Evolutionary conservation across 139 green algal genomes (phyloP).

Genomic region (Mesotaenium endlicherianum): DNA sequence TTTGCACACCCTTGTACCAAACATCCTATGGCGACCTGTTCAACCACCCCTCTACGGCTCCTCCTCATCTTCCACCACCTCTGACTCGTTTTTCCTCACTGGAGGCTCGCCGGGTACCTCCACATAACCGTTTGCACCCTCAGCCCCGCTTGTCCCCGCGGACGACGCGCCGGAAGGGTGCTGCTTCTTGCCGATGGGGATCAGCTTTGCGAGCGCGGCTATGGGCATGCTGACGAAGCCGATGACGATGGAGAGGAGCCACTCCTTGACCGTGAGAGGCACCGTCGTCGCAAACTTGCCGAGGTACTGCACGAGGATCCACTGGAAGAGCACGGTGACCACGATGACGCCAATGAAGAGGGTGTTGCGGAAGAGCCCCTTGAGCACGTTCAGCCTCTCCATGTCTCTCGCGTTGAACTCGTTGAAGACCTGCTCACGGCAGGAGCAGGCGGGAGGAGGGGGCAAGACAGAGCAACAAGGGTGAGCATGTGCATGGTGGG

Average conservation of each 20-base stretch:
- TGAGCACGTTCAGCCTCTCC: conserved; percentile 44
- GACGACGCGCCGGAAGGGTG: too few relatives aligned
- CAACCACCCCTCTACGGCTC: too few relatives aligned
- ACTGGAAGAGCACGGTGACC: conserved; percentile 45
- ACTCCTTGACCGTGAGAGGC: conserved; percentile 1
- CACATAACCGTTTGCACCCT: too few relatives aligned
- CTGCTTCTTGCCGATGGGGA: neutral
- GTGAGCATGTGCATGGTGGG: too few relatives aligned
- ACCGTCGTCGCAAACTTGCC: conserved; percentile 25
- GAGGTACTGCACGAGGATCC: conserved; percentile 37
- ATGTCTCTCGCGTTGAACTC: conserved; percentile 79
- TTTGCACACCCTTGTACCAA: too few relatives aligned
- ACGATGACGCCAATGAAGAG: conserved; percentile 49
- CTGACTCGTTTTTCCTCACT: too few relatives aligned
- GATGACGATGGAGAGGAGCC: neutral
- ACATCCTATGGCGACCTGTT: too few relatives aligned
- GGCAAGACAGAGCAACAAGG: neutral
- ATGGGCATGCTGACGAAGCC: conserved; percentile 12
- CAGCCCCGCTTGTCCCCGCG: too few relatives aligned
- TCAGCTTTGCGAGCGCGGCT: conserved; percentile 13
- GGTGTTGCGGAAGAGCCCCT: conserved; percentile 43
- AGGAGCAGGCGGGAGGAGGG: neutral
- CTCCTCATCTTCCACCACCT: too few relatives aligned
- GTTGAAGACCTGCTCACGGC: conserved; percentile 72
- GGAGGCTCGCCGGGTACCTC: too few relatives aligned